A percentile compares a stretch with the other conserved stretches of the same genome.
phyloP scores from a whole-genome alignment of 2,329 filamentous ascomycete genomes.

The Cercospora sp. region DNA sequence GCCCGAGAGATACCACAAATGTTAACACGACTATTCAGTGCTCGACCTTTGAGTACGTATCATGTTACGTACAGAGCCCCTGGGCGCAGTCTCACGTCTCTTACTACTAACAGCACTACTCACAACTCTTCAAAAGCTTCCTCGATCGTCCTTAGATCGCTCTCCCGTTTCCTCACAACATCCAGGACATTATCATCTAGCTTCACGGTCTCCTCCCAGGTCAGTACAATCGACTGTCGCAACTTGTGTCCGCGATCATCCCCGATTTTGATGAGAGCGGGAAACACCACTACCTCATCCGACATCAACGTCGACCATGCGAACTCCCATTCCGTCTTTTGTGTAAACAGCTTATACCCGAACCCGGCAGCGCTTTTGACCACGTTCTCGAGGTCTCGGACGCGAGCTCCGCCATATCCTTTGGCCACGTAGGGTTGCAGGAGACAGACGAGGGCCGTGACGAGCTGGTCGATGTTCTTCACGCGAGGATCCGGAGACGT shows the following conservation, averaged over 20 bases:
- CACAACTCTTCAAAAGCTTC: neutral
- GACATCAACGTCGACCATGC: constrained; percentile 22
- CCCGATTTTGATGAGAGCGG: constrained; percentile 24
- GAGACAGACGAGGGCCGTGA: constrained; percentile 14
- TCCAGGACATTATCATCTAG: constrained; percentile 8
- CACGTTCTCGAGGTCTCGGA: constrained; percentile 22
- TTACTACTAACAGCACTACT: neutral
- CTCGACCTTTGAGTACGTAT: constrained; percentile 11
- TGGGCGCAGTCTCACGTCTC: neutral
- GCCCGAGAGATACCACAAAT: constrained; percentile 3
- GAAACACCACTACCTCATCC: constrained; percentile 26
- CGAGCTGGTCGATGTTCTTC: constrained; percentile 19
- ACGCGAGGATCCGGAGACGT: constrained; percentile 16
- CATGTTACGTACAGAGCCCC: neutral
- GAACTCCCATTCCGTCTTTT: constrained; percentile 26
- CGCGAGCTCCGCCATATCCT: constrained; percentile 19
- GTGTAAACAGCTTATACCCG: constrained; percentile 25
- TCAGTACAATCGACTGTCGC: constrained; percentile 18
- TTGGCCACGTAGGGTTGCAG: constrained; percentile 21
- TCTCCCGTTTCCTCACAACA: constrained; percentile 18
- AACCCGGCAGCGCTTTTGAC: constrained; percentile 22
- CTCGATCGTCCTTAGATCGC: constrained; percentile 7
- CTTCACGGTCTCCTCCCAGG: constrained; percentile 16
- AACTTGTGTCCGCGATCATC: constrained; percentile 21
- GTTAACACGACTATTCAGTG: constrained; percentile 9